Conservation (phyloP, 768 basidiomycete genomes). For the Filobasidium wieringae region DNA sequence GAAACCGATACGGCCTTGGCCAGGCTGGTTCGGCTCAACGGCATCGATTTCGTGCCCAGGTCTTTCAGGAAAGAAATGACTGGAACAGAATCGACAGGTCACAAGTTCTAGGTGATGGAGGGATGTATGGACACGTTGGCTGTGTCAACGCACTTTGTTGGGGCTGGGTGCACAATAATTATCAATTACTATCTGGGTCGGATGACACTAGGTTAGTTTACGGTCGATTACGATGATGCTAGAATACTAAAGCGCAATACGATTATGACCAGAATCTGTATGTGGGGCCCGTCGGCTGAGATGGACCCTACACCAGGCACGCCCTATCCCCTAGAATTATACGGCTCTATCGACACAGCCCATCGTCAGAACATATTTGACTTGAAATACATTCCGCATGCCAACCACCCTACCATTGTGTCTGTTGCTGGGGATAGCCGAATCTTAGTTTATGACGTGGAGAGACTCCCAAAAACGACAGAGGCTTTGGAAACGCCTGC, state of each 20-base stretch:
- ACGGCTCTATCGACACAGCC: constrained; percentile 61
- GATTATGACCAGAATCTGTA: constrained; percentile 48
- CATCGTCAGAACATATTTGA: constrained; percentile 79
- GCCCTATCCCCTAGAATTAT: constrained; percentile 50
- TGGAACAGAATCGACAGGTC: constrained; percentile 50
- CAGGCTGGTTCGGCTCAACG: no score
- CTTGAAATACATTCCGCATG: constrained; percentile 59
- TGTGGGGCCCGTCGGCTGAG: constrained; percentile 57
- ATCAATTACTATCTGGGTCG: constrained; percentile 32
- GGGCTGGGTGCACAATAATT: constrained; percentile 38
- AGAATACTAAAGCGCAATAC: no score
- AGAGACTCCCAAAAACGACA: constrained; percentile 28
- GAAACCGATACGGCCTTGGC: no score
- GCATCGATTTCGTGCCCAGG: no score
- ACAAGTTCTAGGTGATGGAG: constrained; percentile 56
- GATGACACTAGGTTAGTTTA: constrained; percentile 31
- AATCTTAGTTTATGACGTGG: constrained; percentile 67
- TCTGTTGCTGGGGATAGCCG: constrained; percentile 53
- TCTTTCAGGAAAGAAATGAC: no score
- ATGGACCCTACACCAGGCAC: constrained; percentile 14
- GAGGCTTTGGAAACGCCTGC: constrained; percentile 10
- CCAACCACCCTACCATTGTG: constrained; percentile 53
- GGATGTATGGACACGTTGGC: constrained; percentile 21
- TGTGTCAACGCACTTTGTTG: constrained; percentile 40
- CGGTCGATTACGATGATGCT: not conserved